Evolutionary conservation across 768 basidiomycete genomes (phyloP).

Genomic region (Dentipellis sp.): DNA sequence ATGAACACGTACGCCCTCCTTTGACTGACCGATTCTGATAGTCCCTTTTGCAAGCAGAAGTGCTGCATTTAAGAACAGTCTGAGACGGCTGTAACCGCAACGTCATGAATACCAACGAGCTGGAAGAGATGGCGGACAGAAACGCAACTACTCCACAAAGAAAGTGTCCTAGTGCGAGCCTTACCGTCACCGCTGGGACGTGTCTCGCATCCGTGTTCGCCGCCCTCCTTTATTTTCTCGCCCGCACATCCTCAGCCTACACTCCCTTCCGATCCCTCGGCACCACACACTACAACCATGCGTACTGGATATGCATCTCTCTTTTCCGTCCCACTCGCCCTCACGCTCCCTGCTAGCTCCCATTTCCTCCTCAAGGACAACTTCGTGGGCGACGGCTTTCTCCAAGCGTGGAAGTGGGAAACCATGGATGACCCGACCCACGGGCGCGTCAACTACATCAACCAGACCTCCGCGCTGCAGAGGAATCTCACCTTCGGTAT

Average conservation of each 20-base stretch:
- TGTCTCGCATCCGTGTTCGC: slow-evolving; percentile 13
- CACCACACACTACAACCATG: slow-evolving; percentile 19
- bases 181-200: too few relatives aligned
- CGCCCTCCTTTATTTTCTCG: slow-evolving; percentile 18
- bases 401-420: slow-evolving; percentile 39
- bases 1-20: too few relatives aligned
- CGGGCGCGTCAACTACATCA: slow-evolving; percentile 54
- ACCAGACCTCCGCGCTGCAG: slow-evolving; percentile 29
- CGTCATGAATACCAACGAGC: background rate
- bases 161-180: too few relatives aligned
- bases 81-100: background rate
- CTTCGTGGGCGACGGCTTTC: slow-evolving; percentile 33
- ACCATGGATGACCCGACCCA: slow-evolving; percentile 51
- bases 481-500: slow-evolving; percentile 40
- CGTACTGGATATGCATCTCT: slow-evolving; percentile 22
- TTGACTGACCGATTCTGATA: too few relatives aligned
- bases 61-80: too few relatives aligned
- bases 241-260: slow-evolving; percentile 1
- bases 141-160: too few relatives aligned
- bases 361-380: slow-evolving; percentile 6
- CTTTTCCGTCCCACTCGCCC: slow-evolving; percentile 2
- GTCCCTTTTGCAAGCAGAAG: too few relatives aligned
- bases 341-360: slow-evolving; percentile 3
- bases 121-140: too few relatives aligned
- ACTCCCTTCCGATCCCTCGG: slow-evolving; percentile 13